Percentiles rank a stretch among this genome's conserved stretches.
Conservation (phyloP, 192 early-diverging fungal species). For the Gigaspora rosea region DNA sequence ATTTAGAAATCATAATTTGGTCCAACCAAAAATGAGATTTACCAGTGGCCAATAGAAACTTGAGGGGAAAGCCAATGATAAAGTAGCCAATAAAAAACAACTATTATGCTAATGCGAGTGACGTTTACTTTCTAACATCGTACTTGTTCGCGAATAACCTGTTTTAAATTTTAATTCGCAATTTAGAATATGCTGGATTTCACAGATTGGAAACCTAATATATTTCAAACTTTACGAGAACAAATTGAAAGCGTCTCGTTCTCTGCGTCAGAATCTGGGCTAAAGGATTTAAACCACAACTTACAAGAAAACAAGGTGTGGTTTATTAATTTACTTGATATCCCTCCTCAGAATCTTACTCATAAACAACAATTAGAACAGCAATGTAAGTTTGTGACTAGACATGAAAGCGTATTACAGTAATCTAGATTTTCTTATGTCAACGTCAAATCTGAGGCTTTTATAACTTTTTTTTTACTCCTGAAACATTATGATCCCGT, state of each 20-base stretch:
- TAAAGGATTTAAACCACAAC: background rate
- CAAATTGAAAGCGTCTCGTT: background rate
- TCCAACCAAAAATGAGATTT: too few relatives aligned
- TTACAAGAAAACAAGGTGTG: slow-evolving; percentile 1
- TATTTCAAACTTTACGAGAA: background rate
- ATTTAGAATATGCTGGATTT: background rate
- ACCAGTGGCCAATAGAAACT: too few relatives aligned
- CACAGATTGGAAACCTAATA: slow-evolving; percentile 15
- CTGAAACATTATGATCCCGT: background rate
- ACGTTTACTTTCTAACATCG: too few relatives aligned
- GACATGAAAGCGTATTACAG: background rate
- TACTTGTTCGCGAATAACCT: too few relatives aligned
- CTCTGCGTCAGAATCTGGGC: background rate
- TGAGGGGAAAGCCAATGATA: too few relatives aligned
- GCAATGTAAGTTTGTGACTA: background rate
- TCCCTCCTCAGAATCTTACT: background rate
- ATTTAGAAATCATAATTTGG: too few relatives aligned
- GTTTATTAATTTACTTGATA: slow-evolving; percentile 1
- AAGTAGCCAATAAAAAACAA: too few relatives aligned
- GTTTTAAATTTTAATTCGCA: too few relatives aligned
- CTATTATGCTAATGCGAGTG: too few relatives aligned
- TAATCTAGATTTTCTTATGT: background rate
- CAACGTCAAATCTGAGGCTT: background rate
- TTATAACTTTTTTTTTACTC: background rate
- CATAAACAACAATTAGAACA: background rate